phyloP scores from a whole-genome alignment of 1,284 basidiomycete genomes.

The Puccinia hordei region DNA sequence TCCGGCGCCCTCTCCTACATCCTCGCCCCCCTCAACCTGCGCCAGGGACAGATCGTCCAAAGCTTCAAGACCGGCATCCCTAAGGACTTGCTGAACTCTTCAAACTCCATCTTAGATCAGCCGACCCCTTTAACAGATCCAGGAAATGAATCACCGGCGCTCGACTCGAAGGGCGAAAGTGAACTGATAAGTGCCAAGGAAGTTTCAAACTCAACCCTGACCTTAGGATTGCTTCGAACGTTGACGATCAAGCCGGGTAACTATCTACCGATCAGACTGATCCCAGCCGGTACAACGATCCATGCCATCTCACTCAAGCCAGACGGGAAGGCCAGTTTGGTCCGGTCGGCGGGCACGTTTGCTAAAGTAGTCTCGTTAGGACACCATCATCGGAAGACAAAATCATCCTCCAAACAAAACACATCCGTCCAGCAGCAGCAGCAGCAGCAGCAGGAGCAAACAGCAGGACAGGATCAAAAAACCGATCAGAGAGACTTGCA shows the following conservation, averaged over 20 bases:
- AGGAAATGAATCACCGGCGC: not conserved
- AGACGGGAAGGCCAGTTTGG: slow-evolving; percentile 76
- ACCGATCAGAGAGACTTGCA: slow-evolving; percentile 62
- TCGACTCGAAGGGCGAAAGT: not conserved
- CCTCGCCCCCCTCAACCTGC: slow-evolving; percentile 82
- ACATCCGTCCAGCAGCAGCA: slow-evolving; percentile 50
- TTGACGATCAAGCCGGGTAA: slow-evolving; percentile 87
- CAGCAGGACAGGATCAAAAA: not conserved
- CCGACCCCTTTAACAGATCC: not conserved
- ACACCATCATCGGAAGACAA: slow-evolving; percentile 29
- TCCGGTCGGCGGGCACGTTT: slow-evolving; percentile 84
- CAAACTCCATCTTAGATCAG: slow-evolving; percentile 31
- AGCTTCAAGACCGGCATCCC: slow-evolving; percentile 69
- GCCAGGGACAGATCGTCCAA: slow-evolving; percentile 83
- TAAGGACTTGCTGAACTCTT: slow-evolving; percentile 45
- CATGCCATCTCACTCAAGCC: slow-evolving; percentile 81
- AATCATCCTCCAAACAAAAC: slow-evolving; percentile 51
- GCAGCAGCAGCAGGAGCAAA: slow-evolving; percentile 17
- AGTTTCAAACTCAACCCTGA: slow-evolving; percentile 62
- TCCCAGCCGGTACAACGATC: slow-evolving; percentile 86
- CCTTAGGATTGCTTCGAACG: slow-evolving; percentile 81
- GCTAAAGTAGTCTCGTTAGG: slow-evolving; percentile 71
- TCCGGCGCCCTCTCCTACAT: slow-evolving; percentile 71
- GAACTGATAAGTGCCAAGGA: slow-evolving; percentile 35
- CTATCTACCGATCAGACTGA: slow-evolving; percentile 84